Evolutionary conservation across 495 filamentous ascomycete genomes (phyloP).

Genomic region (Tuber melanosporum): DNA sequence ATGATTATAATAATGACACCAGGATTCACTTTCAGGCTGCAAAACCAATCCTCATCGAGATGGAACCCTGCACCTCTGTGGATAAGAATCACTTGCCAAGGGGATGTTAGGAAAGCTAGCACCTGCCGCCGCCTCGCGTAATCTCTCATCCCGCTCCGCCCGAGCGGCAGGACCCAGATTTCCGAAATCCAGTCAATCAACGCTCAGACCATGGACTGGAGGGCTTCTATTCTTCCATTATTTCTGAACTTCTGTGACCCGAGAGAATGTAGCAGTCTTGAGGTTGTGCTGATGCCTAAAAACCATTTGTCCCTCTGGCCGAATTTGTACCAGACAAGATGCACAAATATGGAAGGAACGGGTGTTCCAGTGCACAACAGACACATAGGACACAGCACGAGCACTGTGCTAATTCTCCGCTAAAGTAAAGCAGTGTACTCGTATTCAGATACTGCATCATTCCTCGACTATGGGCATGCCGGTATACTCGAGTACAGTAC

Average conservation of each 20-base stretch:
- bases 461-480: background rate
- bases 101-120: background rate
- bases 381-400: background rate
- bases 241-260: background rate
- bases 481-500: too few relatives aligned
- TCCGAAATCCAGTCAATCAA: background rate
- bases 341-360: background rate
- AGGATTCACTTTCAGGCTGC: background rate
- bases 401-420: background rate
- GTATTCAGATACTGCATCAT: background rate
- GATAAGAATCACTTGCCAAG: background rate
- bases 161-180: background rate
- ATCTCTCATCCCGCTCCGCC: background rate
- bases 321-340: background rate
- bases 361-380: background rate
- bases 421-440: background rate
- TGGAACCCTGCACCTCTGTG: background rate
- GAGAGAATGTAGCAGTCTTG: background rate
- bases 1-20: background rate
- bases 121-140: conserved; percentile 2
- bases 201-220: background rate
- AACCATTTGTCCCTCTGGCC: background rate
- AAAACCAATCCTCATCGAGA: background rate
- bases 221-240: background rate
- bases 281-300: background rate